A percentile compares a stretch with the other conserved stretches of the same genome.
Evolutionary conservation across 169 alveolate genomes (phyloP).

Genomic region (Eimeria zaria): DNA sequence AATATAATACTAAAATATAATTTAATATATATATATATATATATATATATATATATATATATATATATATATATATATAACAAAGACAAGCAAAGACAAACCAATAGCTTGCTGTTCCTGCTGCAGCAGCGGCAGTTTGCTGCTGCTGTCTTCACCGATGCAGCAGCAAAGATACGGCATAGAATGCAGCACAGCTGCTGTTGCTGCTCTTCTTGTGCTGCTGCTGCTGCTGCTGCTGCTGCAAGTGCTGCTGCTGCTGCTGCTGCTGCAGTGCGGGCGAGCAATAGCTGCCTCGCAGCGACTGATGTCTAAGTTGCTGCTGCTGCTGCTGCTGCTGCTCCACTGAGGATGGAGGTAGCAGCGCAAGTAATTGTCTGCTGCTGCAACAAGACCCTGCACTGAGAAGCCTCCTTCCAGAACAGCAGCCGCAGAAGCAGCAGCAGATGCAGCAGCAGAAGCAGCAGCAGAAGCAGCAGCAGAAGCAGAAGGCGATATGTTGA

Average conservation of each 20-base stretch:
- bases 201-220: background rate
- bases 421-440: too few relatives aligned
- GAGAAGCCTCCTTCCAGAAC: background rate
- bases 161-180: constrained; percentile 9
- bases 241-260: constrained; percentile 44
- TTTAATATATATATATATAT: background rate
- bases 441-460: too few relatives aligned
- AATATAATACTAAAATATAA: too few relatives aligned
- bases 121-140: constrained; percentile 36
- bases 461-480: too few relatives aligned
- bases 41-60: background rate
- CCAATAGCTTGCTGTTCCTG: constrained; percentile 45
- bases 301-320: background rate
- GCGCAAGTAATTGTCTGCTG: constrained; percentile 25
- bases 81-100: background rate
- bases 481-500: background rate
- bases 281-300: constrained; percentile 24
- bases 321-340: constrained; percentile 38
- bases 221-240: constrained; percentile 57
- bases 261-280: constrained; percentile 15
- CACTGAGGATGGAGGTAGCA: constrained; percentile 26
- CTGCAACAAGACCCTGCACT: constrained; percentile 35
- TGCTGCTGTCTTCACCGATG: background rate
- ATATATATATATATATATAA: background rate
- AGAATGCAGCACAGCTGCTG: constrained; percentile 16